A percentile compares a stretch with the other conserved stretches of the same genome.
These are phyloP conservation scores for Sporothrix sp. DNA, from an alignment of 2,329 filamentous ascomycete genomes.

Conservation along the genomic window DNA sequence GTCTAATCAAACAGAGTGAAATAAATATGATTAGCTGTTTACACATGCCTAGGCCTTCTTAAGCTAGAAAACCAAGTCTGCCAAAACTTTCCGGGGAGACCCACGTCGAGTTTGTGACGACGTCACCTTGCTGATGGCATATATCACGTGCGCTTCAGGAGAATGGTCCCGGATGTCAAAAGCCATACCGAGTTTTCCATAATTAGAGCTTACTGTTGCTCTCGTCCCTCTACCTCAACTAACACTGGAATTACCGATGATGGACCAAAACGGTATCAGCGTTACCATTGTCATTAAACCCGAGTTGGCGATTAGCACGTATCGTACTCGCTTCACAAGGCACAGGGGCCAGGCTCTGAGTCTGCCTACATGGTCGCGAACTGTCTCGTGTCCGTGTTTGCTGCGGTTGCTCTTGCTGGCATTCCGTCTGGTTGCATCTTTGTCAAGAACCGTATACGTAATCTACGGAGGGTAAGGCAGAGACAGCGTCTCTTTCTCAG, in stretches of 20 bases:
- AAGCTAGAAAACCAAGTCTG: too few species aligned
- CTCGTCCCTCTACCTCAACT: too few species aligned
- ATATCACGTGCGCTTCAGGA: too few species aligned
- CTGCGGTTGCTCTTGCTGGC: slow-evolving; percentile 45
- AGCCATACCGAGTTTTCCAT: too few species aligned
- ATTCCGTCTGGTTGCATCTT: slow-evolving; percentile 42
- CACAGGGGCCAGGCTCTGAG: slow-evolving; percentile 11
- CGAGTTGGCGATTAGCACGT: slow-evolving; percentile 21
- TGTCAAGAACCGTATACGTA: slow-evolving; percentile 40
- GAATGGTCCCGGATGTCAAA: too few species aligned
- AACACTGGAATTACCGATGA: not conserved
- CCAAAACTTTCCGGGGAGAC: too few species aligned
- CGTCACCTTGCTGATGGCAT: too few species aligned
- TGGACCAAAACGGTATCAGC: not conserved
- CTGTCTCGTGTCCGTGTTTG: slow-evolving; percentile 44
- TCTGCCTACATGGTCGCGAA: slow-evolving; percentile 34
- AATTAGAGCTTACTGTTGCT: too few species aligned
- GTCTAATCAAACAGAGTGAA: too few species aligned
- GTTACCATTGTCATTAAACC: not conserved
- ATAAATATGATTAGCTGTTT: too few species aligned
- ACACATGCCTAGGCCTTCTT: too few species aligned
- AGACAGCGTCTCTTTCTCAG: not conserved
- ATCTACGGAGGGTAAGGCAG: slow-evolving; percentile 7
- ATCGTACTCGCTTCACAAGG: slow-evolving; percentile 23
- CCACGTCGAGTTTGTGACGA: too few species aligned